Evolutionary conservation across 176 grass and related monocot genomes (phyloP).

Genomic region (Typha latifolia): DNA sequence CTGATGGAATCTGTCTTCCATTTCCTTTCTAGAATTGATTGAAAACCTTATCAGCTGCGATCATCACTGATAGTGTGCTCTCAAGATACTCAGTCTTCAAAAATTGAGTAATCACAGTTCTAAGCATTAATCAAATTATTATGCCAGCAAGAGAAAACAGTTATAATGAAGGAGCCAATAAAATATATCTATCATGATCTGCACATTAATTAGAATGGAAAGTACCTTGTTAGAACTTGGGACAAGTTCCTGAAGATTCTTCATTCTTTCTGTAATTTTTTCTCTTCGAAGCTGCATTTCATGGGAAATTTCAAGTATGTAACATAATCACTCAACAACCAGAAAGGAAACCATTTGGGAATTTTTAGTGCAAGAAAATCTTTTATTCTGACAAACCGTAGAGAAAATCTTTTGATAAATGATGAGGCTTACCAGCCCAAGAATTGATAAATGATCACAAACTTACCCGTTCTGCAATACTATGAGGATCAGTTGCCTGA

Average conservation of each 20-base stretch:
- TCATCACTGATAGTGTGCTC: no score
- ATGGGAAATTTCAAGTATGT: background rate
- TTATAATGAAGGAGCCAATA: background rate
- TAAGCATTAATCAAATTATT: no score
- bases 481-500: constrained; percentile 29
- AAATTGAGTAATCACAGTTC: no score
- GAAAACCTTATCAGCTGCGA: no score
- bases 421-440: background rate
- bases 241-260: constrained; percentile 22
- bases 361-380: background rate
- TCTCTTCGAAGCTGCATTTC: constrained; percentile 28
- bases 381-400: no score
- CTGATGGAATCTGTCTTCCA: no score
- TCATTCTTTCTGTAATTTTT: constrained; percentile 28
- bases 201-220: background rate
- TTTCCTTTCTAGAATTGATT: no score
- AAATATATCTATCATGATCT: background rate
- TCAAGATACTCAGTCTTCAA: no score
- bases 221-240: constrained; percentile 24
- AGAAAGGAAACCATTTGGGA: background rate
- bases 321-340: background rate
- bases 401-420: background rate
- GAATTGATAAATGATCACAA: background rate
- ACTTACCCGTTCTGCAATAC: constrained; percentile 28
- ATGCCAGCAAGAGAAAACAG: background rate